A percentile compares a stretch with the other conserved stretches of the same genome.
These are phyloP conservation scores for Pestalotiopsis sp. DNA, from an alignment of 2,329 filamentous ascomycete species.

Conservation along the genomic window DNA sequence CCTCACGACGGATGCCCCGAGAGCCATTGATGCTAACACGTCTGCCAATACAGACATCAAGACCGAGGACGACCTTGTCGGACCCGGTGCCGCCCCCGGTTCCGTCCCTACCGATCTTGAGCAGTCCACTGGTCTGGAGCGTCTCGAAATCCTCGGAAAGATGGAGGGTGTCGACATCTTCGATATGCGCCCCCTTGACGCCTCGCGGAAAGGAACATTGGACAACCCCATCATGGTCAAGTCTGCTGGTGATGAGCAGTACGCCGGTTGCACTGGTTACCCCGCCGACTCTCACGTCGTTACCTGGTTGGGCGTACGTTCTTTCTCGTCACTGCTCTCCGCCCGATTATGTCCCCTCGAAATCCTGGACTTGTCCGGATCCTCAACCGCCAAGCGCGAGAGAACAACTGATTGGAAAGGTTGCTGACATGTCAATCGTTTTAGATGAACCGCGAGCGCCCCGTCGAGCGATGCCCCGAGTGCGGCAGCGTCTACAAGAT, in stretches of 20 bases:
- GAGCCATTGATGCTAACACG: slow-evolving; percentile 1
- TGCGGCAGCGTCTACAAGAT: slow-evolving; percentile 98
- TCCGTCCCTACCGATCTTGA: slow-evolving; percentile 92
- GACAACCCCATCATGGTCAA: slow-evolving; percentile 88
- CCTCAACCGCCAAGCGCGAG: neutral
- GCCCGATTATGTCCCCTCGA: slow-evolving; percentile 6
- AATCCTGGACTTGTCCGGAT: neutral
- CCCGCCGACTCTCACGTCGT: slow-evolving; percentile 91
- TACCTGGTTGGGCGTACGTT: slow-evolving; percentile 84
- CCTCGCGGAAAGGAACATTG: slow-evolving; percentile 87
- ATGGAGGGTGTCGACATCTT: slow-evolving; percentile 98
- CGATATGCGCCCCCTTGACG: slow-evolving; percentile 95
- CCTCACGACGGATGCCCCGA: neutral
- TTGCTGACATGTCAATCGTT: neutral
- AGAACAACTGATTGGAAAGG: neutral
- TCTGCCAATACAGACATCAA: slow-evolving; percentile 71
- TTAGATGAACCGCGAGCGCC: slow-evolving; percentile 84
- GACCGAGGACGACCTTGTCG: slow-evolving; percentile 77
- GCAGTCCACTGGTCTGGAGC: slow-evolving; percentile 95
- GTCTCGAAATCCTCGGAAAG: slow-evolving; percentile 98
- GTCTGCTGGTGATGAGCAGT: slow-evolving; percentile 94
- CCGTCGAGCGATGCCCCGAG: slow-evolving; percentile 92
- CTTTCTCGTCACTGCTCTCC: neutral
- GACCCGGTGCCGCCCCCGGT: slow-evolving; percentile 79
- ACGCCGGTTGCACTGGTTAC: slow-evolving; percentile 91